These are phyloP conservation scores for Ophiocordyceps camponoti-saundersi DNA, from an alignment of 2,329 filamentous ascomycete genomes.

Conservation along the genomic window DNA sequence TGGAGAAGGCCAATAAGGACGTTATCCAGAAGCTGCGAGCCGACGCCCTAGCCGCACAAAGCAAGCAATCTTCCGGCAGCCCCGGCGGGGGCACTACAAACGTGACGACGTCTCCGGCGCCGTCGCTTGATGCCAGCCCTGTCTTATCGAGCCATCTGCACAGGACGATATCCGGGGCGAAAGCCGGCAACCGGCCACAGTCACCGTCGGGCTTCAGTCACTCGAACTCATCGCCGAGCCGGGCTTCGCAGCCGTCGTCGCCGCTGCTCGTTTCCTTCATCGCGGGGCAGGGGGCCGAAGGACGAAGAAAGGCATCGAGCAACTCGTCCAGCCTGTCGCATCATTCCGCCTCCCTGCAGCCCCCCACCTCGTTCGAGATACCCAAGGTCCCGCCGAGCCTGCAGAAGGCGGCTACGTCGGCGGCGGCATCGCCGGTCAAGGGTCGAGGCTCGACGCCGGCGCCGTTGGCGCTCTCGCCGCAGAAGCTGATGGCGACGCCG, in stretches of 20 bases:
- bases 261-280: constrained; percentile 95
- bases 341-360: constrained; percentile 56
- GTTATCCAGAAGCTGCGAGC: constrained; percentile 91
- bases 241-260: constrained; percentile 49
- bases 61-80: constrained; percentile 29
- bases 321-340: constrained; percentile 74
- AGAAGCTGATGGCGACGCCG: constrained; percentile 43
- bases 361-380: constrained; percentile 54
- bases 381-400: constrained; percentile 43
- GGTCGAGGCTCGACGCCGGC: constrained; percentile 31
- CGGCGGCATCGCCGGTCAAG: constrained; percentile 39
- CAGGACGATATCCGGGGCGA: constrained; percentile 67
- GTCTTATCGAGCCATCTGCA: constrained; percentile 66
- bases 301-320: constrained; percentile 77
- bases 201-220: constrained; percentile 73
- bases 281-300: constrained; percentile 62
- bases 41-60: constrained; percentile 61
- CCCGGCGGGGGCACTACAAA: constrained; percentile 20
- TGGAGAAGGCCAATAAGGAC: constrained; percentile 97
- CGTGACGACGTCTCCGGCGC: constrained; percentile 39
- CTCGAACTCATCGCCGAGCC: constrained; percentile 70
- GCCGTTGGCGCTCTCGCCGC: constrained; percentile 39
- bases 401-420: constrained; percentile 41
- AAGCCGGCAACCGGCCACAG: constrained; percentile 59
- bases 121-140: constrained; percentile 70